Percentiles rank a stretch among this genome's conserved stretches.
Conservation (phyloP, 2,329 filamentous ascomycete genomes). For the Purpureocillium takamizusanense region DNA sequence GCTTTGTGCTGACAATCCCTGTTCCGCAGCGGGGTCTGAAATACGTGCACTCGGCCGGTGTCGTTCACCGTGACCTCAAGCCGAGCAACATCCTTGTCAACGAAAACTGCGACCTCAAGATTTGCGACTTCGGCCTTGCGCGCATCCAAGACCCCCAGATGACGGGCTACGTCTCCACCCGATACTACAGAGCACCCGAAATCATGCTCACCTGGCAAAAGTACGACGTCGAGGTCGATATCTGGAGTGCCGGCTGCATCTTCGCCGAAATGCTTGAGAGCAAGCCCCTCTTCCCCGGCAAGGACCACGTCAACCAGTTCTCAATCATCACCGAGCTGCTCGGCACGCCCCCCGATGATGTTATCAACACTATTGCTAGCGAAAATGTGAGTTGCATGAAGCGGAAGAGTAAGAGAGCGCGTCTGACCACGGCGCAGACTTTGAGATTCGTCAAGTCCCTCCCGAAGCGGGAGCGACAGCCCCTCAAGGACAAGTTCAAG, state of each 20-base stretch:
- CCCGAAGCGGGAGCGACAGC: constrained; percentile 86
- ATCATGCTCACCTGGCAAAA: constrained; percentile 99
- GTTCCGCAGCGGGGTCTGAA: constrained; percentile 75
- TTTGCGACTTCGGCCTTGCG: constrained; percentile 96
- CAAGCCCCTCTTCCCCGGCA: constrained; percentile 95
- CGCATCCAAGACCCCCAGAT: constrained; percentile 98
- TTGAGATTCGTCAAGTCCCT: constrained; percentile 95
- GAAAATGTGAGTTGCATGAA: constrained; percentile 63
- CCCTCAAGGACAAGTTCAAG: constrained; percentile 82
- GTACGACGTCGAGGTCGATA: constrained; percentile 97
- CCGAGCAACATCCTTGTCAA: constrained; percentile 99
- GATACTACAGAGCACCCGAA: constrained; percentile 97
- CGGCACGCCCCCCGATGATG: constrained; percentile 93
- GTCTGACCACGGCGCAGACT: constrained; percentile 47
- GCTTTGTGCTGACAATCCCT: constrained; percentile 7
- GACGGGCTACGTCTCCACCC: constrained; percentile 97
- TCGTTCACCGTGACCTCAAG: constrained; percentile 95
- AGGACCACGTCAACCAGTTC: constrained; percentile 99
- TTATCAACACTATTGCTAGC: constrained; percentile 96
- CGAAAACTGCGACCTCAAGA: constrained; percentile 99
- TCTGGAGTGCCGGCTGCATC: constrained; percentile 98
- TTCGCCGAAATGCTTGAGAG: constrained; percentile 99
- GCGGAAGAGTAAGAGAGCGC: background rate
- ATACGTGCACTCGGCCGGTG: constrained; percentile 97
- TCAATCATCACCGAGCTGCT: constrained; percentile 98